Evolutionary conservation across 352 stramenopile genomes (phyloP).

Genomic region (Thraustochytrium striatum): DNA sequence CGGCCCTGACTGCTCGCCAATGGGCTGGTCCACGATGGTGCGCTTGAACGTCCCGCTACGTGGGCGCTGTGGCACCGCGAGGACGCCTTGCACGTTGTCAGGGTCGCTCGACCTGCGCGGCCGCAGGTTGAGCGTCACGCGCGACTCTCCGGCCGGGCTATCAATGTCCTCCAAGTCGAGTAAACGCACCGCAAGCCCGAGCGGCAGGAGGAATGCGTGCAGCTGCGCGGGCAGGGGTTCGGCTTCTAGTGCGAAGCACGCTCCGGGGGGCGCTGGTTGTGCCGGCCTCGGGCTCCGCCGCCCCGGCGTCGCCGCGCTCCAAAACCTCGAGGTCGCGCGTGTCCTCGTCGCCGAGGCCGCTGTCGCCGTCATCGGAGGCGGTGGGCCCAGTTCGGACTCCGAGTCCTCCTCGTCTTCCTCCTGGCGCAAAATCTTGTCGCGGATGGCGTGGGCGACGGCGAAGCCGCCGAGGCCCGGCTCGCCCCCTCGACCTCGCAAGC

Average conservation of each 20-base stretch:
- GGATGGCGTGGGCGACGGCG: neutral
- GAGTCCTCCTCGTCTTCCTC: slow-evolving; percentile 19
- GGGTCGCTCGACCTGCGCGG: neutral
- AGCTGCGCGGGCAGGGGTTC: slow-evolving; percentile 8
- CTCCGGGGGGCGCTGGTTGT: neutral
- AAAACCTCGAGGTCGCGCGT: neutral
- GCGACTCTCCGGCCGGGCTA: neutral
- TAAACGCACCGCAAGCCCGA: neutral
- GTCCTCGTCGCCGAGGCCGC: too few relatives aligned
- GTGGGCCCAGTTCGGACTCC: too few relatives aligned
- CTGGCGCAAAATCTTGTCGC: neutral
- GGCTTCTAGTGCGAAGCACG: neutral
- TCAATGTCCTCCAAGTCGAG: slow-evolving; percentile 30
- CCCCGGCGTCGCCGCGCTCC: neutral
- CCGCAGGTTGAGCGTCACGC: slow-evolving; percentile 25
- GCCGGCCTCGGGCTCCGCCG: too few relatives aligned
- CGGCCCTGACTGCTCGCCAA: slow-evolving; percentile 6
- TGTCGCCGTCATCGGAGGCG: too few relatives aligned
- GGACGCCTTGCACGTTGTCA: slow-evolving; percentile 16
- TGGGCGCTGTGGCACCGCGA: neutral
- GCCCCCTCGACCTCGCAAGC: too few relatives aligned
- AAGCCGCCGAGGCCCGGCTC: too few relatives aligned
- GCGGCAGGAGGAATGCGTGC: slow-evolving; percentile 13
- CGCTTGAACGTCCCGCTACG: slow-evolving; percentile 8
- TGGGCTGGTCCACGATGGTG: neutral